Evolutionary conservation across 2,329 filamentous ascomycete genomes (phyloP), one percentile per base, ranked within the genome.

Genomic region (Metarhizium humberi): DNA sequence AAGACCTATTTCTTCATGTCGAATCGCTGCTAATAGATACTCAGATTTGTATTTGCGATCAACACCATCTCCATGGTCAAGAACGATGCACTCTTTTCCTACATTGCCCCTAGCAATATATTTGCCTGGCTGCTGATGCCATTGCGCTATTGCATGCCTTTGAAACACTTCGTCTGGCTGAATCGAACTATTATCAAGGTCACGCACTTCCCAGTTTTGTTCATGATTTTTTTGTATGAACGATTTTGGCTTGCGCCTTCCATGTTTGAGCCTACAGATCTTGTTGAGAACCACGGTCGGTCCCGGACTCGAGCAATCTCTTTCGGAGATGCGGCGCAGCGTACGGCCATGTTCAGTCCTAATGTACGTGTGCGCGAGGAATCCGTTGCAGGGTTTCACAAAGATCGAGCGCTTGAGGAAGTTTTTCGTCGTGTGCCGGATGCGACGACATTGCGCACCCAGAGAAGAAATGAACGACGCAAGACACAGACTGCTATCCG

Each of bases 1-100:
- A 7, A 13, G 13, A 20, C 1, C n/a, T 6, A 2, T 4, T 0
- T 6, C n/a, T 1, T 5, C 20, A 46, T 18, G 10, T 32, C n/a
- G 4, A 32, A 20, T 20, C 32, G 6, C 13, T 40, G 47, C 58
- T 63, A 38, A 66, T 51, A 18, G 36, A 7, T 36, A 54, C 42
- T 62, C 58, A 81, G 78, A 57, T 96, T 96, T 67, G 73, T 96
- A 2, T 96, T 97, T 66, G 92, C 92, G 0, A 91, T 97, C 69
- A 97, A 96, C 67, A 95, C 92, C 4, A 95, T 96, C 51, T 95
- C 90, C 4, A 95, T 96, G 89, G 92, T 96, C 61, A 97, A 96
- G 70, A 96, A 94, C n/a, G 92, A 97, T 68, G 88, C 91, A 0
- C 76, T 96, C 0, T 97, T 97, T 75, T 95, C 90, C 3, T 96